Evolutionary conservation across 1,284 basidiomycete genomes (phyloP), one percentile per base, ranked within the genome.

Genomic region (Ceratobasidium sp.): DNA sequence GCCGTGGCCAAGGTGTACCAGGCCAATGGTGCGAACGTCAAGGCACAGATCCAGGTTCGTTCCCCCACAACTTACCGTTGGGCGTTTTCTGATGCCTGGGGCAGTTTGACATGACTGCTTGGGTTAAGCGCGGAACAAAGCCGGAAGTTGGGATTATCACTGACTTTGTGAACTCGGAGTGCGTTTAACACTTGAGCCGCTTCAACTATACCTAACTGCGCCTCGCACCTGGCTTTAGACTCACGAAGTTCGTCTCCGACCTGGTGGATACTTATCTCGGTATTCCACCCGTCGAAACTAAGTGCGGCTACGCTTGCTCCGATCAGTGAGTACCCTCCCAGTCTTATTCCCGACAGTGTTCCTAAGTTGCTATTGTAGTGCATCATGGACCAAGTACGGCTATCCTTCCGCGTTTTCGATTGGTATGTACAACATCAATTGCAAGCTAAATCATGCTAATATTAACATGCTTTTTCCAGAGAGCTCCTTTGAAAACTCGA

Each of bases 91-190:
- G 33, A 42, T 42, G 1, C 46, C 56, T 4, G 23, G 9, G 12
- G 14, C 46, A 92, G 90, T 95, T 93, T 81, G 94, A 96, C 80
- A 96, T 96, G 92, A 95, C 93, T 53, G 96, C 96, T 72, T 99
- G 94, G 90, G 93, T 99, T 77, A 96, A 96, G 86, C 81, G 83
- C 75, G 96, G 95, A 54, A 94, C 93, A 23, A 82, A 83, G 74
- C 94, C 96, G 82, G 88, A 90, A 81, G 90, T 97, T 75, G 96
- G 96, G 33, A 86, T 99, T 73, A 94, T 98, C 77, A 88, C 86
- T 64, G 96, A 99, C 82, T 97, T 85, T 79, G 91, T 92, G 60
- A 89, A 95, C 79, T 80, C 85, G 9, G 82, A 80, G 85, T 91
- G 76, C 53, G 81, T 79, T 21, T 49, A 48, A 38, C 40, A 18